These are phyloP conservation scores for Aspergillus affinis DNA, from an alignment of 495 filamentous ascomycete species.

Conservation along the genomic window DNA sequence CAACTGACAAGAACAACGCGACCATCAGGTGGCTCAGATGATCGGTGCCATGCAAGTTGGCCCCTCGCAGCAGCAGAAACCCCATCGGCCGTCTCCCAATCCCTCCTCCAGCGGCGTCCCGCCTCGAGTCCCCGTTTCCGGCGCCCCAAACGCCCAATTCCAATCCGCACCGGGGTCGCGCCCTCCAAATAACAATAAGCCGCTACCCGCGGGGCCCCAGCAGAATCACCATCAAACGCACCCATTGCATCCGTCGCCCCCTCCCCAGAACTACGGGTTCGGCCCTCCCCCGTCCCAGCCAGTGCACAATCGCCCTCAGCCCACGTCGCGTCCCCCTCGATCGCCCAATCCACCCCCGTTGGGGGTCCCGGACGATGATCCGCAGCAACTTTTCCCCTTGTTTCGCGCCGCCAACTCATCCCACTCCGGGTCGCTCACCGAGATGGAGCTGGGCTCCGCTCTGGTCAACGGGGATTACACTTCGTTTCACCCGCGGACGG, in stretches of 20 bases:
- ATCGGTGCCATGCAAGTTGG: constrained; percentile 41
- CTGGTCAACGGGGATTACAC: constrained; percentile 97
- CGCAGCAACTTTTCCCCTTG: constrained; percentile 67
- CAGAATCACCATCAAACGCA: constrained; percentile 32
- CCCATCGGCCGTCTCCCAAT: constrained; percentile 30
- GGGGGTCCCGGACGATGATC: constrained; percentile 61
- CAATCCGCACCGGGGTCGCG: constrained; percentile 26
- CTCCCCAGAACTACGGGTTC: constrained; percentile 60
- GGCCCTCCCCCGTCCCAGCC: constrained; percentile 52
- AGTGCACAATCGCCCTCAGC: constrained; percentile 50
- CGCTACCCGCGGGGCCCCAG: constrained; percentile 23
- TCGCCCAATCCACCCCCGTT: constrained; percentile 59
- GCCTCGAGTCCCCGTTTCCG: constrained; percentile 32
- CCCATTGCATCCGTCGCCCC: constrained; percentile 52
- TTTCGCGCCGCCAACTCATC: constrained; percentile 89
- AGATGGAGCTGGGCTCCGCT: constrained; percentile 83
- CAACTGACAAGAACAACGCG: constrained; percentile 7
- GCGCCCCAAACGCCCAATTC: constrained; percentile 26
- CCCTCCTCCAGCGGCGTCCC: constrained; percentile 26
- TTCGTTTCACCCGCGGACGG: constrained; percentile 91
- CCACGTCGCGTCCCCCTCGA: constrained; percentile 58
- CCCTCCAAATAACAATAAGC: constrained; percentile 27
- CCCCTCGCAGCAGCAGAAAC: constrained; percentile 21
- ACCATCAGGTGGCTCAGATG: constrained; percentile 54
- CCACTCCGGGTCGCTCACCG: constrained; percentile 79